These are phyloP conservation scores for Triadica sebifera DNA, from an alignment of 345 rosid genomes.

Conservation along the genomic window DNA sequence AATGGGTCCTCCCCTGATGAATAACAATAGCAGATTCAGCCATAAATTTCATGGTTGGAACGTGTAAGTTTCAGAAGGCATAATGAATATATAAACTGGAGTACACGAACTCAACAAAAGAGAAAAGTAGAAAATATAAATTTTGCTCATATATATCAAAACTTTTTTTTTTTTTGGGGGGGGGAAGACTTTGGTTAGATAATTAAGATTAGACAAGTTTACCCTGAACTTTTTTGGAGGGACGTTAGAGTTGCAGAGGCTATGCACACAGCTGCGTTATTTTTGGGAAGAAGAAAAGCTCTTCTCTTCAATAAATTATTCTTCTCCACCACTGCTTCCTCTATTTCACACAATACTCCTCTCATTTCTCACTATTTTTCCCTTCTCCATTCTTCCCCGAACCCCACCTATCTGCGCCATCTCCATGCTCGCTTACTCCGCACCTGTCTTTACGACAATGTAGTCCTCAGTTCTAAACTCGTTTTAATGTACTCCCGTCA, in stretches of 20 bases:
- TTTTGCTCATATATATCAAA: too few relatives aligned
- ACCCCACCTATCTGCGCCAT: slow-evolving; percentile 44
- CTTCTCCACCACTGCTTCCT: neutral
- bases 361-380: slow-evolving; percentile 32
- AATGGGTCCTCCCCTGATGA: too few relatives aligned
- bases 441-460: slow-evolving; percentile 44
- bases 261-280: neutral
- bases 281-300: neutral
- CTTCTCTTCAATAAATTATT: neutral
- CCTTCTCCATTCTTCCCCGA: slow-evolving; percentile 48
- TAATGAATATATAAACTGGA: too few relatives aligned
- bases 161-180: too few relatives aligned
- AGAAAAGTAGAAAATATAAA: too few relatives aligned
- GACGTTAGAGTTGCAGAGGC: neutral
- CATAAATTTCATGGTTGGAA: too few relatives aligned
- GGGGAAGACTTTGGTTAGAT: too few relatives aligned
- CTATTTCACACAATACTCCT: neutral
- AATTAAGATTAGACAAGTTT: too few relatives aligned
- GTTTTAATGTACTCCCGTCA: slow-evolving; percentile 49
- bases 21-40: too few relatives aligned
- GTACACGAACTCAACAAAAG: too few relatives aligned
- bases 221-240: too few relatives aligned
- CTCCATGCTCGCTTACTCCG: slow-evolving; percentile 63
- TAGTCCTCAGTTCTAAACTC: slow-evolving; percentile 53
- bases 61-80: too few relatives aligned